Evolutionary conservation across 2,329 filamentous ascomycete species (phyloP).

Genomic region (Colletotrichum tabaci): DNA sequence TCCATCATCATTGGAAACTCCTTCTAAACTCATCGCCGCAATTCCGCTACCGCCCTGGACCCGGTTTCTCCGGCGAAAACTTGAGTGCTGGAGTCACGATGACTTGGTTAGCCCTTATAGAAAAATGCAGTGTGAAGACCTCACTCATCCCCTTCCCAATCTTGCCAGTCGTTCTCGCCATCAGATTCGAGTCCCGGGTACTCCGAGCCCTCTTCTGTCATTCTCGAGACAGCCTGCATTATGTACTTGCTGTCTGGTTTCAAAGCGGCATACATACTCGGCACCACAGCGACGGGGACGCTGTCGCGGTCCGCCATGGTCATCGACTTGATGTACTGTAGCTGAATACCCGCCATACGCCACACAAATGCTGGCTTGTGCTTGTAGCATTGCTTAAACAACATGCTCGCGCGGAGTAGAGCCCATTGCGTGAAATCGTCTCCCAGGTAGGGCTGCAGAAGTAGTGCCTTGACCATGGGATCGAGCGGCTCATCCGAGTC

Average conservation of each 20-base stretch:
- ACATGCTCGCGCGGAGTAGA: slow-evolving; percentile 65
- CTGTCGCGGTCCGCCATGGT: slow-evolving; percentile 41
- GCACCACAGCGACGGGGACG: slow-evolving; percentile 52
- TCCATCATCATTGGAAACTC: neutral
- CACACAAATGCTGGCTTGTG: slow-evolving; percentile 56
- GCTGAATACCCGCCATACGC: slow-evolving; percentile 64
- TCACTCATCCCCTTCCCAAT: slow-evolving; percentile 10
- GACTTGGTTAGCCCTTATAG: neutral
- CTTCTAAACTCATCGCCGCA: neutral
- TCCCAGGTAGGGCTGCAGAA: slow-evolving; percentile 49
- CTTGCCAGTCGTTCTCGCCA: slow-evolving; percentile 13
- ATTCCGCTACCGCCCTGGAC: no score
- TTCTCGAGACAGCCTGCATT: slow-evolving; percentile 42
- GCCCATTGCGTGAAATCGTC: slow-evolving; percentile 55
- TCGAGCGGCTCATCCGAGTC: slow-evolving; percentile 1
- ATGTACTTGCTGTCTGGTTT: slow-evolving; percentile 53
- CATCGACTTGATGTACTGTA: slow-evolving; percentile 63
- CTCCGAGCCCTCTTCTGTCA: slow-evolving; percentile 31
- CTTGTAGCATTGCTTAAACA: slow-evolving; percentile 58
- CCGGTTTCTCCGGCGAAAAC: neutral
- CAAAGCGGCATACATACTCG: slow-evolving; percentile 54
- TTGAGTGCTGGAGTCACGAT: neutral
- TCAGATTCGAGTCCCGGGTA: slow-evolving; percentile 32
- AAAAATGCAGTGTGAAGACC: neutral
- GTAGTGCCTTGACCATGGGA: slow-evolving; percentile 45